Conservation (phyloP, 2,329 filamentous ascomycete species). For the Neobulgaria alba region DNA sequence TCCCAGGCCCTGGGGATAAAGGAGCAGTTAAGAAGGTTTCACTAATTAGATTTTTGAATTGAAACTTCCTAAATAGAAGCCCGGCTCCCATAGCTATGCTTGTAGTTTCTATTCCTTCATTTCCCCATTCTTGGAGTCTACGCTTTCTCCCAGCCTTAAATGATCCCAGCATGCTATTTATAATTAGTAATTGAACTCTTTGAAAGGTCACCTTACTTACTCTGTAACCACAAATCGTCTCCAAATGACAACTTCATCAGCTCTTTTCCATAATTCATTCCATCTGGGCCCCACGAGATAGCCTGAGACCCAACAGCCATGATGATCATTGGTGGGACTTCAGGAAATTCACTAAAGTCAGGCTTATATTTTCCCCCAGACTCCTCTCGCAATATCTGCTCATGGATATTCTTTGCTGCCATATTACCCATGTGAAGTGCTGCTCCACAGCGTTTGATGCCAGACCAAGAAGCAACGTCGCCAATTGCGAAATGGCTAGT, state of each 20-base stretch:
- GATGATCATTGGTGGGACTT: constrained; percentile 58
- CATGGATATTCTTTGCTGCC: constrained; percentile 58
- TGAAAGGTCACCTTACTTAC: constrained; percentile 38
- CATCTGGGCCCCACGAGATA: constrained; percentile 51
- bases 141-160: background rate
- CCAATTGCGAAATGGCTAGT: constrained; percentile 59
- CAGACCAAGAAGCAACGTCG: constrained; percentile 62
- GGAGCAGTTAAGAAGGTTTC: too few species aligned
- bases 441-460: constrained; percentile 70
- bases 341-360: constrained; percentile 39
- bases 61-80: too few species aligned
- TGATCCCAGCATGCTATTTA: background rate
- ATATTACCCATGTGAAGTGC: constrained; percentile 67
- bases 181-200: too few species aligned
- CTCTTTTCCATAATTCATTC: constrained; percentile 52
- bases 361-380: constrained; percentile 35
- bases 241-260: constrained; percentile 57
- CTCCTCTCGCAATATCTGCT: constrained; percentile 43
- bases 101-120: too few species aligned
- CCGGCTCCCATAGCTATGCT: too few species aligned
- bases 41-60: too few species aligned
- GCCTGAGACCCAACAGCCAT: constrained; percentile 64
- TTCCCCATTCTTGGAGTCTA: background rate
- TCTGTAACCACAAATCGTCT: constrained; percentile 56
- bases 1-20: too few species aligned